Base-by-base conservation (phyloP, 257 asterid genomes). In the Primulina huaijiensis region DNA sequence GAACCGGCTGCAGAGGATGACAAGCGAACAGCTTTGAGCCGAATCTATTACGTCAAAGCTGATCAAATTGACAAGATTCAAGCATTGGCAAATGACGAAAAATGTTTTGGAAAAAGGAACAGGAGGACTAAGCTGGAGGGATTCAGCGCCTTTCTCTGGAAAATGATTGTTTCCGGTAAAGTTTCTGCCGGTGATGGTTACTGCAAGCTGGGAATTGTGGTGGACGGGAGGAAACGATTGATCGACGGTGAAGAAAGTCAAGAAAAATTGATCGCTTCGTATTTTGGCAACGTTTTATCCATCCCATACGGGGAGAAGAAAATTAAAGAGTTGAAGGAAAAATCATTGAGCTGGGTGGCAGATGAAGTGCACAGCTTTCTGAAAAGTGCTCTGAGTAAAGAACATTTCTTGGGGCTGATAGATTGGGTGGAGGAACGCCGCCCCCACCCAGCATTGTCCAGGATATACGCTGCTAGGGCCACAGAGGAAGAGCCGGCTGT, bases 401-500 rank as follows among this genome's bases (percentile, higher is more conserved):
- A 90, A 67, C 97, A 90, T 75, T 90, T 88, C 64, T 80, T 87
- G 1, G 96, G 87, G 57, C 68, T 90, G 74, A 73, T 88, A 2
- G 96, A 88, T 59, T 88, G 80, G 82, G 92, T 90, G 68, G 97
- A 90, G 82, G 86, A 79, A 78, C 86, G 72, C 50, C 94, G 96
- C n/a, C 95, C 95, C 0, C 78, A 77, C 62, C 75, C 52, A 9
- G 71, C 62, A 8, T 2, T 84, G 64, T 69, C 90, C 0, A 85
- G 69, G 73, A 82, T 89, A 4, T 89, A 81, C 34, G 82, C 80
- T 0, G 66, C 68, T 2, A 34, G 53, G 64, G 87, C 60, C n/a
- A 73, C 72, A 0, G 76, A n/a, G 7, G 85, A 78, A 71, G 88
- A 80, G 71, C 84, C 88, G 0, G 88, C 93, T 1, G 78, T 89